Base-by-base conservation (phyloP, 768 basidiomycete genomes). In the Scleroderma bovista region DNA sequence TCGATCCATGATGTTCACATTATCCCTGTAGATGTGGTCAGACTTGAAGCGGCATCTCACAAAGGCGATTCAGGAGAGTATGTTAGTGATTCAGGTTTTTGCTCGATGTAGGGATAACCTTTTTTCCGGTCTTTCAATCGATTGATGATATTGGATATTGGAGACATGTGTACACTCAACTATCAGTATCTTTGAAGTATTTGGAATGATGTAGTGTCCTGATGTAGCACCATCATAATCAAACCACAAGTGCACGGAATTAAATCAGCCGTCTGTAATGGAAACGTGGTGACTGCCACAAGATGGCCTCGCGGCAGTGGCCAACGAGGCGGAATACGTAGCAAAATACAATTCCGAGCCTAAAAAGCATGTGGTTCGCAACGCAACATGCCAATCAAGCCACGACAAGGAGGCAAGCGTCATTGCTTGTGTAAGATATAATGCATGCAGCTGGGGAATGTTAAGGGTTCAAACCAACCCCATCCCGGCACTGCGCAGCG, bases 61-160 rank as follows among this genome's bases (percentile, higher is more conserved):
- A 76, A 75, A 59, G 69, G 64, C 34, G 66, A 69, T 48, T 63
- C 65, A 42, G 61, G 56, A 49, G 75, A 75, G 47, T 69, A 71
- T 51, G 63, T 77, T 56, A 77, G 68, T 38, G 75, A 76, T 60
- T 76, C 75, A 46, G 75, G 75, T 23, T 76, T 77, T 57, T 74
- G 72, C 48, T 76, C 75, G 29, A 70, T 59, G 65, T 67, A 53
- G 54, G 44, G 20, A 19, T 4, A 44, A 13, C 42, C 6, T n/a
- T 38, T 13, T 9, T 11, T 19, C 33, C 8, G 10, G 39, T 47
- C n/a, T n/a, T 51, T 33, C 6, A 23, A 40, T 46, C 32, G 24
- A 7, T 37, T 22, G 15, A 47, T 26, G 43, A 52, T 42, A 37
- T 17, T 29, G 26, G 26, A 29, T 42, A 48, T 53, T 29, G 41